These are phyloP conservation scores for Blastocystis sp. DNA, from an alignment of 352 stramenopile species.

Conservation along the genomic window DNA sequence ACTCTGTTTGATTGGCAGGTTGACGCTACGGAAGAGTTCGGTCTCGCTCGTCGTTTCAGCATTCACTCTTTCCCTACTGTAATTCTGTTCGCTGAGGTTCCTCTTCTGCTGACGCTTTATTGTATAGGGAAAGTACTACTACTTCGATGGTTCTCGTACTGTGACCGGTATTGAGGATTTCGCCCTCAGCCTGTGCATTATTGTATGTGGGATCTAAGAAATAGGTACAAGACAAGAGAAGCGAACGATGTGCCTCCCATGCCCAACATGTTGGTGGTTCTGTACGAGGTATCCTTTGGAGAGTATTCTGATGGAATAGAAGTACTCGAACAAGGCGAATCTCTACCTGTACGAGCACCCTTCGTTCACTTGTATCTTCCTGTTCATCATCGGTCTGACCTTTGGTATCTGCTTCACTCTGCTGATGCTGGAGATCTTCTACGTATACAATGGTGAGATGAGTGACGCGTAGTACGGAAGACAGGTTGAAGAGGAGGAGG, in stretches of 20 bases:
- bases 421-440: conserved; percentile 3
- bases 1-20: neutral
- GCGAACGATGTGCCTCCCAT: neutral
- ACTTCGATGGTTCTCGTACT: conserved; percentile 39
- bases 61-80: conserved; percentile 7
- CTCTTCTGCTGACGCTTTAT: neutral
- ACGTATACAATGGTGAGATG: neutral
- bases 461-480: neutral
- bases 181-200: neutral
- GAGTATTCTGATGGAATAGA: neutral
- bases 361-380: conserved; percentile 7
- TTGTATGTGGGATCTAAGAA: neutral
- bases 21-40: conserved; percentile 9
- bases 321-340: conserved; percentile 42
- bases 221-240: neutral
- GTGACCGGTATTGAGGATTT: neutral
- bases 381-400: conserved; percentile 17
- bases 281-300: neutral
- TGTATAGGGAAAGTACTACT: conserved; percentile 16
- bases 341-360: conserved; percentile 22
- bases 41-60: neutral
- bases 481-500: neutral
- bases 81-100: conserved; percentile 5
- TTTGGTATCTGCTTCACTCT: conserved; percentile 28
- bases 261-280: neutral